Base-by-base conservation (phyloP, 331 rosid species). In the Phaseolus coccineus region DNA sequence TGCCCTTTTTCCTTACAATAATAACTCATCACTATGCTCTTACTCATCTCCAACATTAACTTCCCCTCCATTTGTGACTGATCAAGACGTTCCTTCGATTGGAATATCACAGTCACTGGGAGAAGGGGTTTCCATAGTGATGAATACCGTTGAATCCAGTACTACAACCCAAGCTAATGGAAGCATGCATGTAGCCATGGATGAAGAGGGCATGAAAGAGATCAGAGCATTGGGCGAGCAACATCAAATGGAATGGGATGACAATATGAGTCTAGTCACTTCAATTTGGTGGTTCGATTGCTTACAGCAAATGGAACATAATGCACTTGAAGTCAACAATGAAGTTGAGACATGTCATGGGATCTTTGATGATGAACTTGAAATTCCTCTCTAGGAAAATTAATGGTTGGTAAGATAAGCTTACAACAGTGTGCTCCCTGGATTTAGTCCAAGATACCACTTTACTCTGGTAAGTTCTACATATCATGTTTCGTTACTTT, bases 211-310 rank as follows among this genome's bases (percentile, higher is more conserved):
- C 74, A 89, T 91, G 88, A 94, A 87, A 24, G 91, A 94, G 85
- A 88, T 91, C 56, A 84, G 87, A 68, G 86, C 87, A 37, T 47
- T 94, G 5, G 96, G 93, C 14, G 97, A 94, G 57, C 89, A 84
- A 68, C 88, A 91, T 79, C 87, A 93, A 82, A 90, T 88, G 87
- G 96, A 90, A 75, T 93, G 89, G 94, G 84, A 84, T 78, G 97
- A 93, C 80, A 88, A 91, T 22, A 72, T 88, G 84, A 89, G 84
- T 71, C 69, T 88, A 57, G 84, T 87, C 35, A 89, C 91, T 27
- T 88, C 96, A 78, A 90, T 90, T 27, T 81, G 89, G 90, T 94
- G 97, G 96, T 82, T 84, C 67, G 80, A 87, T 73, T 85, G 87
- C 76, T 81, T 88, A 83, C 84, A 84, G 65, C 61, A 74, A 42